A percentile compares a stretch with the other conserved stretches of the same genome.
These are phyloP conservation scores for Moricandia arvensis DNA, from an alignment of 345 rosid genomes.

Conservation along the genomic window DNA sequence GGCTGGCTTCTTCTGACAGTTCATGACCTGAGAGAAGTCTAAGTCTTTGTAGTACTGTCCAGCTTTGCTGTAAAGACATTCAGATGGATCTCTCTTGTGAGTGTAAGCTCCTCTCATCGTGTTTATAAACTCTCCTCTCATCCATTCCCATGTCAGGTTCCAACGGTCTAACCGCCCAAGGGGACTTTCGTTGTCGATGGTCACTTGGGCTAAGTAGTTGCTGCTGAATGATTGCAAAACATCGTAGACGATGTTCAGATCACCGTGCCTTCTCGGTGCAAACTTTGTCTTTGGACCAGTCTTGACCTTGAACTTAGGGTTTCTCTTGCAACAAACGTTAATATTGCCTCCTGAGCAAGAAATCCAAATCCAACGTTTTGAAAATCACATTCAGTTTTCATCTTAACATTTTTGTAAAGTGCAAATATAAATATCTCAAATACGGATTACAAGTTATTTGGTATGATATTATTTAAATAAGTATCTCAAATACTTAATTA, in stretches of 20 bases:
- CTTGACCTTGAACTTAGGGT: constrained; percentile 64
- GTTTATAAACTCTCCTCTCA: constrained; percentile 76
- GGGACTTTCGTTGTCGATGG: constrained; percentile 69
- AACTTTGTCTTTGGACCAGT: constrained; percentile 43
- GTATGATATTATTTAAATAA: no score
- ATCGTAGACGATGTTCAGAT: constrained; percentile 67
- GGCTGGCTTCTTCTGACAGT: constrained; percentile 62
- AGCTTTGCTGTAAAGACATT: constrained; percentile 63
- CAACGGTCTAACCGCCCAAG: constrained; percentile 84
- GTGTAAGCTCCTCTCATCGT: constrained; percentile 86
- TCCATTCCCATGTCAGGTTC: constrained; percentile 98
- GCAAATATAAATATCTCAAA: no score
- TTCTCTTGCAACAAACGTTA: constrained; percentile 68
- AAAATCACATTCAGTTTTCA: not conserved
- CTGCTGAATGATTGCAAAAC: constrained; percentile 59
- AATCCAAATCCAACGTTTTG: not conserved
- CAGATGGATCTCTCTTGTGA: constrained; percentile 48
- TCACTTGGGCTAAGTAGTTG: constrained; percentile 88
- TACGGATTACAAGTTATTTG: no score
- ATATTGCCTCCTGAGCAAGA: constrained; percentile 52
- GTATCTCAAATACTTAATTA: no score
- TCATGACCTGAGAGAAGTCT: constrained; percentile 70
- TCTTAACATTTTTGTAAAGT: not conserved
- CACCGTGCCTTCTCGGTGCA: constrained; percentile 54
- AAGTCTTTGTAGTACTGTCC: constrained; percentile 58